A percentile compares a stretch with the other conserved stretches of the same genome.
phyloP scores from a whole-genome alignment of 2,329 filamentous ascomycete species.

The Colletotrichum orbiculare region DNA sequence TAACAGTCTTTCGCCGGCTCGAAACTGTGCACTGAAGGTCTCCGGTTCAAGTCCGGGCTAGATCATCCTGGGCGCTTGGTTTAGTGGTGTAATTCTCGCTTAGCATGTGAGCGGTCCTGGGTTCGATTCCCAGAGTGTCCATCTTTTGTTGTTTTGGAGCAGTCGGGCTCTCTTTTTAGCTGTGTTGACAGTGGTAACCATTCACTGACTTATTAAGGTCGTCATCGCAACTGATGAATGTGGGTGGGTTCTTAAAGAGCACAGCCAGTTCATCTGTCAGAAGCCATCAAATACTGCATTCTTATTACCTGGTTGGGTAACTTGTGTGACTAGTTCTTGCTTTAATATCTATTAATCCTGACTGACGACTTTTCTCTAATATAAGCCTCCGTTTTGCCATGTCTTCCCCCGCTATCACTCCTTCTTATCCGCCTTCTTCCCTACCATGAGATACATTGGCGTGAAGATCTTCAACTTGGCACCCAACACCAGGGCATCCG shows the following conservation, averaged over 20 bases:
- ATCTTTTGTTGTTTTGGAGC: neutral
- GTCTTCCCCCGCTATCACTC: neutral
- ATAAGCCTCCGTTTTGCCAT: no score
- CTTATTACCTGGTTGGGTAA: no score
- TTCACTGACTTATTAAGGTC: no score
- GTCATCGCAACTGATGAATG: no score
- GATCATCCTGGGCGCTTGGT: slow-evolving; percentile 33
- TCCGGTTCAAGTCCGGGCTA: slow-evolving; percentile 36
- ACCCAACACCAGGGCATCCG: slow-evolving; percentile 84
- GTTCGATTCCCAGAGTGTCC: slow-evolving; percentile 36
- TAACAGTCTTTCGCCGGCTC: slow-evolving; percentile 46
- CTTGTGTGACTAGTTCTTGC: no score
- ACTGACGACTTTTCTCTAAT: rapidly evolving
- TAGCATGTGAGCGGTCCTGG: slow-evolving; percentile 35
- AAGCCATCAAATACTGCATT: no score
- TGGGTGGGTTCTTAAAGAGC: no score
- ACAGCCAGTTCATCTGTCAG: no score
- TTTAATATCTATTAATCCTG: neutral
- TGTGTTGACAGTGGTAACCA: neutral
- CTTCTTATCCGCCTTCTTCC: slow-evolving; percentile 73
- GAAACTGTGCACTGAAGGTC: slow-evolving; percentile 30
- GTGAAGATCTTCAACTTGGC: slow-evolving; percentile 89
- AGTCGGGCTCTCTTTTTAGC: neutral
- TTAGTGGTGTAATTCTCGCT: slow-evolving; percentile 37
- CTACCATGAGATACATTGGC: slow-evolving; percentile 95